Evolutionary conservation across 331 rosid genomes (phyloP).

Genomic region (Cydonia oblonga): DNA sequence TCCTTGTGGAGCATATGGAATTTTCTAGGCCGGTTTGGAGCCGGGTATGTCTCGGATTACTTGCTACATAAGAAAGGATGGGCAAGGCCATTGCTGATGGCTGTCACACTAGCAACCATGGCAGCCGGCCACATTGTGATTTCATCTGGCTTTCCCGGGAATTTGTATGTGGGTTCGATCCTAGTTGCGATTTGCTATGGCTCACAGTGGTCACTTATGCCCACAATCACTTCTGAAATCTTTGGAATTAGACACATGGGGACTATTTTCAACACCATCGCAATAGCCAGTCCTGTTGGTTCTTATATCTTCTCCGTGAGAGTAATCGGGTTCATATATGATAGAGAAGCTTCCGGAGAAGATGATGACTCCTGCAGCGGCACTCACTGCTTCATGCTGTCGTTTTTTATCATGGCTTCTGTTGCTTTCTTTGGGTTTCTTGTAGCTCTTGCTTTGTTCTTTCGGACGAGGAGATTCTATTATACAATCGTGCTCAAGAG

Average conservation of each 20-base stretch:
- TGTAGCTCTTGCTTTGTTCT: constrained; percentile 45
- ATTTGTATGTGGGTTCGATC: constrained; percentile 65
- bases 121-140: constrained; percentile 57
- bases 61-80: constrained; percentile 56
- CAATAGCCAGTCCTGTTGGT: constrained; percentile 75
- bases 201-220: constrained; percentile 90
- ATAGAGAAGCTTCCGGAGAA: constrained; percentile 34
- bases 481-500: constrained; percentile 35
- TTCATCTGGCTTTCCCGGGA: constrained; percentile 61
- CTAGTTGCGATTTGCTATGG: constrained; percentile 84
- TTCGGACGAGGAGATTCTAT: constrained; percentile 64
- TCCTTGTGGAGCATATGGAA: constrained; percentile 95
- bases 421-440: constrained; percentile 53
- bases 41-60: constrained; percentile 67
- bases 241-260: constrained; percentile 85
- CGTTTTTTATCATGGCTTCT: constrained; percentile 67
- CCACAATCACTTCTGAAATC: constrained; percentile 72
- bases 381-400: constrained; percentile 54
- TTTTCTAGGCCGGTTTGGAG: constrained; percentile 88
- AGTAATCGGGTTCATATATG: constrained; percentile 72
- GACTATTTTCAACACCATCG: constrained; percentile 76
- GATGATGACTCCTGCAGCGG: constrained; percentile 38
- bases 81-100: constrained; percentile 68
- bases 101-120: constrained; percentile 41
- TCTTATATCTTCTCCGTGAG: constrained; percentile 85